Evolutionary conservation across 345 rosid genomes (phyloP).

Genomic region (Eucalyptus cladocalyx): DNA sequence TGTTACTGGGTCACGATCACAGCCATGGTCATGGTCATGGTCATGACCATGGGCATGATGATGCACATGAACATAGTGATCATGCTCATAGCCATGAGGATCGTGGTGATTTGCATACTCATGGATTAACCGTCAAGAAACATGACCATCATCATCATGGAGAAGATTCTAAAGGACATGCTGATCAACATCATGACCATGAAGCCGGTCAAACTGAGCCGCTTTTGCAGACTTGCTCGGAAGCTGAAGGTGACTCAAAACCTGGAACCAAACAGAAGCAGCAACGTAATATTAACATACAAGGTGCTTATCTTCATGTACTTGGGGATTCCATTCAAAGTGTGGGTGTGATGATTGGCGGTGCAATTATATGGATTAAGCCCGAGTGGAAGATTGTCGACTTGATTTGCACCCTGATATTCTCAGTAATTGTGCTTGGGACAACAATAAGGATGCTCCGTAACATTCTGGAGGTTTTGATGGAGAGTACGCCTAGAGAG

Average conservation of each 20-base stretch:
- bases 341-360: constrained; percentile 79
- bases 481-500: constrained; percentile 89
- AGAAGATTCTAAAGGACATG: constrained; percentile 3
- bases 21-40: constrained; percentile 14
- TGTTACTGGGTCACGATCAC: constrained; percentile 65
- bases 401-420: constrained; percentile 60
- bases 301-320: constrained; percentile 79
- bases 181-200: constrained; percentile 14
- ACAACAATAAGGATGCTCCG: constrained; percentile 75
- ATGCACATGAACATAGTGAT: background rate
- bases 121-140: background rate
- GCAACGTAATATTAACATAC: constrained; percentile 48
- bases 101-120: background rate
- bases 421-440: constrained; percentile 63
- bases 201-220: constrained; percentile 16
- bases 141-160: constrained; percentile 8
- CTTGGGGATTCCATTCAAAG: constrained; percentile 80
- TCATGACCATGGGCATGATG: constrained; percentile 20
- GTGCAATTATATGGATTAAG: constrained; percentile 63
- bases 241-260: constrained; percentile 1
- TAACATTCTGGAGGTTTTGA: constrained; percentile 59
- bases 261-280: constrained; percentile 7
- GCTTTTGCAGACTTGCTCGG: constrained; percentile 6
- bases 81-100: constrained; percentile 1
- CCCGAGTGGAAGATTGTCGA: constrained; percentile 64